These are phyloP conservation scores for Calamus simplicifolius DNA, from an alignment of 176 grass and related monocot species.

Conservation along the genomic window DNA sequence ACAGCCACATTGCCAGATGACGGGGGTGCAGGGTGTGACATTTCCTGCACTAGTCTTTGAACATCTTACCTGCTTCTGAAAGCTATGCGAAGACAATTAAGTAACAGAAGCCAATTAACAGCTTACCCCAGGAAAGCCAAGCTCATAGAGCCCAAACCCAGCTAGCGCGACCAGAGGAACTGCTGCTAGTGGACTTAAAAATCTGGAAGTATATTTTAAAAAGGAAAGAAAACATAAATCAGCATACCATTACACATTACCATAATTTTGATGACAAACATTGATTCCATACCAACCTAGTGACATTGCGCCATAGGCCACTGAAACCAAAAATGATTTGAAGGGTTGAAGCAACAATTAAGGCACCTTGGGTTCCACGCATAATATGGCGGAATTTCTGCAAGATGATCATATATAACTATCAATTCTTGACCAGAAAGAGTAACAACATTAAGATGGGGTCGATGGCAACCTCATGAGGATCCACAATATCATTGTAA, in stretches of 20 bases:
- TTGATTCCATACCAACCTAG: constrained; percentile 37
- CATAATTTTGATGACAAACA: background rate
- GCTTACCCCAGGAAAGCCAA: constrained; percentile 90
- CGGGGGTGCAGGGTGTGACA: too few species aligned
- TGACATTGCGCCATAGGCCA: constrained; percentile 88
- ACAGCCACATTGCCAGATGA: too few species aligned
- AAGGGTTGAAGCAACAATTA: constrained; percentile 69
- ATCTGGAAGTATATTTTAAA: constrained; percentile 22
- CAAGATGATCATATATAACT: background rate
- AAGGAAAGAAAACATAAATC: background rate
- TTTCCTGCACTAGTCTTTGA: too few species aligned
- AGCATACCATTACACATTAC: constrained; percentile 3
- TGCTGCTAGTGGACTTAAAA: constrained; percentile 72
- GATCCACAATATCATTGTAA: constrained; percentile 66
- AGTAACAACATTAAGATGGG: background rate
- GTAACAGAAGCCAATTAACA: background rate
- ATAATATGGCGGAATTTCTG: constrained; percentile 92
- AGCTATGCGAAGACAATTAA: too few species aligned
- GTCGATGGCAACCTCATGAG: constrained; percentile 47
- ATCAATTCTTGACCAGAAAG: too few species aligned
- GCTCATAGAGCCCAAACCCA: constrained; percentile 94
- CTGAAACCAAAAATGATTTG: constrained; percentile 98
- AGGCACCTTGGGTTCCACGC: constrained; percentile 81
- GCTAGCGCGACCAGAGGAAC: constrained; percentile 74
- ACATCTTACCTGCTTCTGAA: too few species aligned